These are phyloP conservation scores for Eucalyptus dawsonii DNA, from an alignment of 345 rosid species.

Conservation along the genomic window DNA sequence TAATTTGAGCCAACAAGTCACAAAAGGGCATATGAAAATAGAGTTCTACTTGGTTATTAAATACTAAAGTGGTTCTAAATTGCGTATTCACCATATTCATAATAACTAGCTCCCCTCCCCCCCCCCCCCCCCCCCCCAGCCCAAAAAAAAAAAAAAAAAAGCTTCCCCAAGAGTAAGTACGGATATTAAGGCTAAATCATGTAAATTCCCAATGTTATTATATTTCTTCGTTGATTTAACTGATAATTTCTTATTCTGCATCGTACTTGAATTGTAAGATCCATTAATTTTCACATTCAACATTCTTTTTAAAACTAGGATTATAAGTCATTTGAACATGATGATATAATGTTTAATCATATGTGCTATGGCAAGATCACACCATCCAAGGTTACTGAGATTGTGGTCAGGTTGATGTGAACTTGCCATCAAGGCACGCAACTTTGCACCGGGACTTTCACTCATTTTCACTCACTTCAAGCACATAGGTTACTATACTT, in stretches of 20 bases:
- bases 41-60: not conserved
- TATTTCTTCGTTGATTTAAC: no score
- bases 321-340: not conserved
- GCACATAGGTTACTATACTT: fast-evolving
- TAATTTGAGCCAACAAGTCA: not conserved
- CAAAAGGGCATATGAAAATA: not conserved
- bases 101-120: not conserved
- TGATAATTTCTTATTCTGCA: no score
- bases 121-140: no score
- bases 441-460: fast-evolving
- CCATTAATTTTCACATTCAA: not conserved
- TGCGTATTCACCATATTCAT: not conserved
- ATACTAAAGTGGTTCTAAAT: not conserved
- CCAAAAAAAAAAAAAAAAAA: no score
- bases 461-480: fast-evolving
- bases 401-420: no score
- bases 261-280: not conserved
- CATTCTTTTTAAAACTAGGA: not conserved
- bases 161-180: not conserved
- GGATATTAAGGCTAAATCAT: no score
- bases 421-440: no score
- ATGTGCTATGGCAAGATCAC: not conserved
- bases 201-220: no score
- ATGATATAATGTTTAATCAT: not conserved
- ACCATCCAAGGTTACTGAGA: no score